These are phyloP conservation scores for Warburgia ugandensis DNA, from an alignment of 164 flowering plant genomes.

Conservation along the genomic window DNA sequence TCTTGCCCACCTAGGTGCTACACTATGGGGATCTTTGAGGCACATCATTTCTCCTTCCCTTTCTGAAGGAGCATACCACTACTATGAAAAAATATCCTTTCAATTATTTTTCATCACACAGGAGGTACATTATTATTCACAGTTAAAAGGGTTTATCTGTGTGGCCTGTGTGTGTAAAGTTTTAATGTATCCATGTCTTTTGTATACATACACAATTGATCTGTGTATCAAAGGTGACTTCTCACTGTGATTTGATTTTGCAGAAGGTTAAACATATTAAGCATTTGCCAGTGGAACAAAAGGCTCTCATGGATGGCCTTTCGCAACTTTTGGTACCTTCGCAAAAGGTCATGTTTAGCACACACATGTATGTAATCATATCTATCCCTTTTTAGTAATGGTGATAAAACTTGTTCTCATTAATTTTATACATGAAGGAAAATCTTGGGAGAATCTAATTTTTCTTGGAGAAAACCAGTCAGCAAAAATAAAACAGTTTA, in stretches of 20 bases:
- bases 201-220: too few species aligned
- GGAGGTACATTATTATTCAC: conserved; percentile 46
- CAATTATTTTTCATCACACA: conserved; percentile 88
- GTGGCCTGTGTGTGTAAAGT: too few species aligned
- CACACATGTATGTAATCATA: conserved; percentile 56
- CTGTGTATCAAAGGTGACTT: too few species aligned
- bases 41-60: conserved; percentile 87
- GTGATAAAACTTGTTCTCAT: too few species aligned
- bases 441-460: too few species aligned
- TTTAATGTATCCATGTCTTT: too few species aligned
- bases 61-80: conserved; percentile 86
- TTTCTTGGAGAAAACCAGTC: too few species aligned
- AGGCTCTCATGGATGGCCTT: conserved; percentile 68
- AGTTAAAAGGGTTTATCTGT: too few species aligned
- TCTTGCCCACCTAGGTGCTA: conserved; percentile 93
- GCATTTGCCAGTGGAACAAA: conserved; percentile 74
- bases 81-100: conserved; percentile 81
- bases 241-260: conserved; percentile 16
- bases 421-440: too few species aligned
- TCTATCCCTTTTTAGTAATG: too few species aligned
- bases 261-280: conserved; percentile 61
- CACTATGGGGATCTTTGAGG: conserved; percentile 87
- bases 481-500: too few species aligned
- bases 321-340: conserved; percentile 75
- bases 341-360: conserved; percentile 61